Base-by-base conservation (phyloP, 2,329 filamentous ascomycete genomes). In the Stagonosporopsis tanaceti region DNA sequence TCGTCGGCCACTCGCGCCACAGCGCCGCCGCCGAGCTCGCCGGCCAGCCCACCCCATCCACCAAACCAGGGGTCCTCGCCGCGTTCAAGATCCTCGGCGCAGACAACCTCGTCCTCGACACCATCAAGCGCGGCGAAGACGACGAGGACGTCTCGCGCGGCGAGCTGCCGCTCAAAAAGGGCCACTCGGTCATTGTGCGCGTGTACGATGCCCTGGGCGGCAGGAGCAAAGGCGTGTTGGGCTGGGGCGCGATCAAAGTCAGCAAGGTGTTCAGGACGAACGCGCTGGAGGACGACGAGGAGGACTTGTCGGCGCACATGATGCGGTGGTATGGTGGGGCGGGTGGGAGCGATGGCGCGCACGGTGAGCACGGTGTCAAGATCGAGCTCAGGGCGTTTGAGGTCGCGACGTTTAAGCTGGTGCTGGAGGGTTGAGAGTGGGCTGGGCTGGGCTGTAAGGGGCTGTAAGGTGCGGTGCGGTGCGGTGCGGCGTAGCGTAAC, bases 151-250 rank as follows among this genome's bases (percentile, higher is more conserved):
- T 93, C 3, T 78, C 75, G 28, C 75, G 79, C 27, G 75, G 80
- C 14, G 81, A 82, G 47, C 78, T 94, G 30, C 84, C 85, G 0
- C 50, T 65, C 3, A 86, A 90, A 55, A 85, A 86, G 66, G 93
- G 92, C 0, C 85, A 86, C 75, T 96, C 91, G 73, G 84, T 98
- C 44, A 89, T 99, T 58, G 65, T 97, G 57, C 85, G 95, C 1
- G 82, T 97, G 20, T 99, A 96, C 72, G 95, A 99, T 74, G 89
- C 89, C 59, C 79, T 98, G 39, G 95, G 95, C 42, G 95, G 95
- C 0, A 89, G 87, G 69, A 88, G 87, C 60, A 86, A 88, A 61
- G 93, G 90, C 2, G 86, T 81, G 1, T 86, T 97, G 68, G 78
- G 82, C 41, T 89, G 89, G 46, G 80, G 79, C 0, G 83, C 78